phyloP scores from a whole-genome alignment of 768 basidiomycete species.

The Suillus occidentalis region DNA sequence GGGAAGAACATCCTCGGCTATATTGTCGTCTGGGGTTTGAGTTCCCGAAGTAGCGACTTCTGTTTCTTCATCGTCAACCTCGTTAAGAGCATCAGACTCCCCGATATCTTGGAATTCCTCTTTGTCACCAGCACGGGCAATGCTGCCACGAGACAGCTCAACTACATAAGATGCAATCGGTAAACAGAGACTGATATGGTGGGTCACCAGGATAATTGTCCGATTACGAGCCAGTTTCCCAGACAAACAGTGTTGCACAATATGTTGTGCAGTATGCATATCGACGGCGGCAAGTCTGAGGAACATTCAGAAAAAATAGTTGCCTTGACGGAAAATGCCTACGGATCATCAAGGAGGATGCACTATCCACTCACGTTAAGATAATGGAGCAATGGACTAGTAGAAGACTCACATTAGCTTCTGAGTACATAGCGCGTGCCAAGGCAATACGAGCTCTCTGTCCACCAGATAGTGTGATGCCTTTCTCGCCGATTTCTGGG shows the following conservation, averaged over 20 bases:
- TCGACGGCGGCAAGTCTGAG: constrained; percentile 66
- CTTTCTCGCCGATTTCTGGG: constrained; percentile 74
- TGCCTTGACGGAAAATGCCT: constrained; percentile 31
- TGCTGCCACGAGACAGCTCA: constrained; percentile 50
- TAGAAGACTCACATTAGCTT: constrained; percentile 45
- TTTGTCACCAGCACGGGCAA: constrained; percentile 52
- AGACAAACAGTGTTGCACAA: constrained; percentile 62
- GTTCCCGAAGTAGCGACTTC: constrained; percentile 20
- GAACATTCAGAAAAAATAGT: constrained; percentile 13
- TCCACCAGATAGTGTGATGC: constrained; percentile 68
- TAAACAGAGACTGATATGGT: constrained; percentile 74
- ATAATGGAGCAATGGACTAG: neutral
- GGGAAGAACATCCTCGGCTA: constrained; percentile 30
- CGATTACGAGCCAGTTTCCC: constrained; percentile 61
- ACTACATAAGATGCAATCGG: constrained; percentile 69
- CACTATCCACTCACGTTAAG: constrained; percentile 32
- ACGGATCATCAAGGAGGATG: constrained; percentile 74
- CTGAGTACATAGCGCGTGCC: constrained; percentile 79
- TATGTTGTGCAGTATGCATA: constrained; percentile 73
- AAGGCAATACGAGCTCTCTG: constrained; percentile 74
- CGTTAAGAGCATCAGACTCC: constrained; percentile 45
- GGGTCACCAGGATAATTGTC: constrained; percentile 82
- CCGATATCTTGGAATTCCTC: constrained; percentile 45
- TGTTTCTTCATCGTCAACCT: constrained; percentile 43
- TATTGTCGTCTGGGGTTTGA: constrained; percentile 27